Conservation (phyloP, 2,329 filamentous ascomycete genomes). For the Fusarium austroafricanum region DNA sequence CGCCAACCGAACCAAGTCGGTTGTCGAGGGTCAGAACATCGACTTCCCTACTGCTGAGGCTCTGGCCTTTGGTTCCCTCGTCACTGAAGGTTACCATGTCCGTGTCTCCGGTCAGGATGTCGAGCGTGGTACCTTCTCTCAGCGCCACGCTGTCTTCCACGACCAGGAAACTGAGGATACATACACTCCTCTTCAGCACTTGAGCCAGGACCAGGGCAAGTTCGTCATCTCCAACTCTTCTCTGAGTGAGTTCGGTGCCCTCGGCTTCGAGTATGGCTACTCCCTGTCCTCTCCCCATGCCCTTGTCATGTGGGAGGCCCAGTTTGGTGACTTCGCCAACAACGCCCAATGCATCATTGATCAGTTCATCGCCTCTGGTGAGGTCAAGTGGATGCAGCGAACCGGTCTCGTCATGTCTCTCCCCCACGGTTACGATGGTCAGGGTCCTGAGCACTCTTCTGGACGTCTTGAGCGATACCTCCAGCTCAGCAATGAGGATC, state of each 20-base stretch:
- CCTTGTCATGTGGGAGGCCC: slow-evolving; percentile 99
- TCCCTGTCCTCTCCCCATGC: slow-evolving; percentile 96
- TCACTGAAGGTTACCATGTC: slow-evolving; percentile 94
- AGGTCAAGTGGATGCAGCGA: slow-evolving; percentile 98
- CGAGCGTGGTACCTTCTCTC: slow-evolving; percentile 98
- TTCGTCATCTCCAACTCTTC: slow-evolving; percentile 99
- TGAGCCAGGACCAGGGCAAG: slow-evolving; percentile 91
- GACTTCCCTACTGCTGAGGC: slow-evolving; percentile 98
- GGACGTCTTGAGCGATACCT: slow-evolving; percentile 97
- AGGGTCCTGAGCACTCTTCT: slow-evolving; percentile 98
- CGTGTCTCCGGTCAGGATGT: slow-evolving; percentile 99
- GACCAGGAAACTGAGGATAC: slow-evolving; percentile 95
- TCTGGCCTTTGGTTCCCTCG: slow-evolving; percentile 91
- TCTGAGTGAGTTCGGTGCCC: slow-evolving; percentile 74
- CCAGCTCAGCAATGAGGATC: slow-evolving; percentile 97
- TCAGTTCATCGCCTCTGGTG: slow-evolving; percentile 97
- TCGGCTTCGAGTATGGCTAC: slow-evolving; percentile 99
- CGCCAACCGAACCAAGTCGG: slow-evolving; percentile 87
- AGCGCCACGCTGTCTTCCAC: slow-evolving; percentile 96
- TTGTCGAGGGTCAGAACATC: slow-evolving; percentile 91
- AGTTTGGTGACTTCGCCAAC: slow-evolving; percentile 99
- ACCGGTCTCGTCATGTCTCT: slow-evolving; percentile 96
- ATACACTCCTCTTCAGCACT: slow-evolving; percentile 90
- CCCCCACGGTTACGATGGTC: slow-evolving; percentile 97
- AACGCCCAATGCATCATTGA: slow-evolving; percentile 99